These are phyloP conservation scores for Fistulinella cinereoalba DNA, from an alignment of 1,284 basidiomycete genomes.

Conservation along the genomic window DNA sequence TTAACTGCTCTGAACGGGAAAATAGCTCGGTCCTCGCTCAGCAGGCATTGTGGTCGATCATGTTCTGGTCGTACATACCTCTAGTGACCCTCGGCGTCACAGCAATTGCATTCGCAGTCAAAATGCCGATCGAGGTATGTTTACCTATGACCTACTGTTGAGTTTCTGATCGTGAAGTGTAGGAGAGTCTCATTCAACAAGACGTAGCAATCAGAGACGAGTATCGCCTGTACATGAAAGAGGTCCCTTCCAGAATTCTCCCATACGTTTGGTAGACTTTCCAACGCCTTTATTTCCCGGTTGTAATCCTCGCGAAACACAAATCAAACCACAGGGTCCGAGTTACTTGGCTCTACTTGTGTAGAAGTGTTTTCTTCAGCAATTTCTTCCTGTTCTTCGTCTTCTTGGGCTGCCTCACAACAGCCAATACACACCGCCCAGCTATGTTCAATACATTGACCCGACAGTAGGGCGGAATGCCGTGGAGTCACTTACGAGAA, in stretches of 20 bases:
- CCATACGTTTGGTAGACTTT: slow-evolving; percentile 34
- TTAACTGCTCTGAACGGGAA: background rate
- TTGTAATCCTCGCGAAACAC: too few relatives aligned
- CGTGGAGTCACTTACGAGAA: too few relatives aligned
- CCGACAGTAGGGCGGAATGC: too few relatives aligned
- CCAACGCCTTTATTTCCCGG: too few relatives aligned
- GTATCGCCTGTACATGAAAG: slow-evolving; percentile 32
- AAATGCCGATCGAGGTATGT: slow-evolving; percentile 34
- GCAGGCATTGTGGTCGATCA: slow-evolving; percentile 20
- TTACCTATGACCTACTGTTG: background rate
- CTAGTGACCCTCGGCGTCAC: slow-evolving; percentile 22
- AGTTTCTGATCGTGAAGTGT: background rate
- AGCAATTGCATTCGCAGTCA: slow-evolving; percentile 25
- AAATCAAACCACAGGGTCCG: too few relatives aligned
- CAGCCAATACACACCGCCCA: too few relatives aligned
- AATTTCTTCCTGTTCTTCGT: too few relatives aligned
- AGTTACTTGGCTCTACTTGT: too few relatives aligned
- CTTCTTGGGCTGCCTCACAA: too few relatives aligned
- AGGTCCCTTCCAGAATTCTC: slow-evolving; percentile 32
- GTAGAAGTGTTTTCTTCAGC: too few relatives aligned
- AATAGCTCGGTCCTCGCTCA: slow-evolving; percentile 25
- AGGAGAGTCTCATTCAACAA: slow-evolving; percentile 18
- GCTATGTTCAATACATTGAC: too few relatives aligned
- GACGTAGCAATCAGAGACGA: slow-evolving; percentile 18
- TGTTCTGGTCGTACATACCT: slow-evolving; percentile 35